Evolutionary conservation across 2,329 filamentous ascomycete species (phyloP), one percentile per base, ranked within the genome.

Genomic region (Alternaria novae-zelandiae): DNA sequence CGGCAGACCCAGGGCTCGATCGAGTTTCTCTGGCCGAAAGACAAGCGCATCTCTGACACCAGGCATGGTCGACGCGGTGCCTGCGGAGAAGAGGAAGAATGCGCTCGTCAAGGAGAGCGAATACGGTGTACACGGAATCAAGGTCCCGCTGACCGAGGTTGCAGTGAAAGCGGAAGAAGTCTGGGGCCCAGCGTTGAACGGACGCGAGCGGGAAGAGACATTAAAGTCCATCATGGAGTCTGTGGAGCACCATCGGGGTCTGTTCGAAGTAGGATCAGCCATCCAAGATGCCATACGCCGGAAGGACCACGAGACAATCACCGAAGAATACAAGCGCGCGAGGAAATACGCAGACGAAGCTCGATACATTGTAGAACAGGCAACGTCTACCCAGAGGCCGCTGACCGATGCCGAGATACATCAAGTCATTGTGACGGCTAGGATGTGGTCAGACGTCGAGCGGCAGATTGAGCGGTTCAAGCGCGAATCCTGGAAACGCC

Each of bases 151-250:
- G 58, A 85, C 96, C 10, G 96, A 98, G 73, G 93, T 96, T 11
- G 93, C 93, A 1, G 91, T 94, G 64, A 97, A 97, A 80, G 96
- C 95, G 0, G 94, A 98, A 79, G 96, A 99, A 74, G 92, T 99
- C 9, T 99, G 96, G 94, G 96, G 96, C 0, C 96, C 96, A 3
- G 95, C 96, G 1, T 81, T 99, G 41, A 93, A 94, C 43, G 96
- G 96, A 4, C 89, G 93, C 26, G 94, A 98, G 72, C 94, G 95
- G 75, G 96, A 98, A 74, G 92, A 94, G 75, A 90, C 90, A 65
- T 84, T 99, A 59, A 96, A 94, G 78, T 86, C 88, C 0, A 88
- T 97, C 9, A 86, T 94, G 21, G 86, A 87, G 9, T 89, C 91
- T 13, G 85, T 99, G 51, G 91, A 96, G 65, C 89, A 89, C 65